Evolutionary conservation across 306 rosid genomes (phyloP).

Genomic region (Echinosophora koreensis): DNA sequence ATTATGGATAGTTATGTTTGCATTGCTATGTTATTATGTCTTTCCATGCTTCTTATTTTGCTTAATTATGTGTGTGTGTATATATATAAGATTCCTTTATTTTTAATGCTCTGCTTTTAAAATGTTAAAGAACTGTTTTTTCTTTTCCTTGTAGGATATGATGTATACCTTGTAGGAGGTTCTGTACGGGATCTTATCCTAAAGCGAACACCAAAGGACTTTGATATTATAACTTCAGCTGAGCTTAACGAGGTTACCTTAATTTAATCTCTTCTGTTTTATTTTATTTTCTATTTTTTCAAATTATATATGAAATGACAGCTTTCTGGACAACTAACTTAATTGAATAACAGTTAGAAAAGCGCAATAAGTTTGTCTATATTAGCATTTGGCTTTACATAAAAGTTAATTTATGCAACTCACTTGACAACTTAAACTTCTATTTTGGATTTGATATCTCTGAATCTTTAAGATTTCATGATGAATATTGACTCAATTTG

Average conservation of each 20-base stretch:
- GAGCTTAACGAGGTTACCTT: slow-evolving; percentile 69
- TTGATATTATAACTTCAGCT: slow-evolving; percentile 72
- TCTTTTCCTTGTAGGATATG: slow-evolving; percentile 48
- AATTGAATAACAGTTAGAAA: background rate
- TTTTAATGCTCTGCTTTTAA: slow-evolving; percentile 11
- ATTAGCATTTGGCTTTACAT: background rate
- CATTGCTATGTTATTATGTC: background rate
- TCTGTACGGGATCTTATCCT: slow-evolving; percentile 56
- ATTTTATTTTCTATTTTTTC: slow-evolving; percentile 18
- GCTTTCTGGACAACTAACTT: slow-evolving; percentile 4
- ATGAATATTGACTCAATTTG: slow-evolving; percentile 38
- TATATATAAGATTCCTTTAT: background rate
- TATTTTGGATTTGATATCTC: slow-evolving; percentile 30
- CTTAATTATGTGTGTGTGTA: background rate
- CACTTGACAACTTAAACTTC: slow-evolving; percentile 17
- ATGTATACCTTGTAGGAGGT: slow-evolving; percentile 56
- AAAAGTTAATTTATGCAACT: background rate
- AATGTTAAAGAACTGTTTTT: slow-evolving; percentile 10
- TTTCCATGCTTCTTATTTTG: background rate
- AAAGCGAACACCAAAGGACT: slow-evolving; percentile 52
- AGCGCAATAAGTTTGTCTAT: slow-evolving; percentile 29
- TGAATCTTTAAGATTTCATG: slow-evolving; percentile 15
- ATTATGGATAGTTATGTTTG: background rate
- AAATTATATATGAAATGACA: background rate
- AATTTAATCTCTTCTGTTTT: slow-evolving; percentile 16